Evolutionary conservation across 2,329 filamentous ascomycete species (phyloP).

Genomic region (Chaetomiaceae sp.): DNA sequence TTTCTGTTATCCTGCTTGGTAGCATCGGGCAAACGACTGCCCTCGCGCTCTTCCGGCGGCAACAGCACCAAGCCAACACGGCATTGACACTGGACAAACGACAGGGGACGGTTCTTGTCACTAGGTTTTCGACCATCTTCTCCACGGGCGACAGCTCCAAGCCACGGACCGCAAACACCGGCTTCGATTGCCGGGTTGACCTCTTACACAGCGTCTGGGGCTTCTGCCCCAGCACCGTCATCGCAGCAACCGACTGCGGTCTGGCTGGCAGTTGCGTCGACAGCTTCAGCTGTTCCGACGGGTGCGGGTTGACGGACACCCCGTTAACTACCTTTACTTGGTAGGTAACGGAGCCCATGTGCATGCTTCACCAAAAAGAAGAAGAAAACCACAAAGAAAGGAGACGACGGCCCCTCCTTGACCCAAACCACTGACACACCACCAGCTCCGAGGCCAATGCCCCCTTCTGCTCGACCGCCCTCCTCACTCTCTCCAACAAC

Average conservation of each 20-base stretch:
- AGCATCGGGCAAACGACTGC: neutral
- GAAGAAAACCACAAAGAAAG: too few relatives aligned
- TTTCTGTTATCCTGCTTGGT: neutral
- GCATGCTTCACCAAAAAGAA: too few relatives aligned
- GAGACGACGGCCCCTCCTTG: neutral
- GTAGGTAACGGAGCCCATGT: too few relatives aligned
- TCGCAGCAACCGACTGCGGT: slow-evolving; percentile 36
- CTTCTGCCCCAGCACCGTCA: slow-evolving; percentile 37
- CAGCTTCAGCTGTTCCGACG: slow-evolving; percentile 29
- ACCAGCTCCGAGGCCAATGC: slow-evolving; percentile 11
- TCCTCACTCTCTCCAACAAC: slow-evolving; percentile 33
- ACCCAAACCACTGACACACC: neutral
- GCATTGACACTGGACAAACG: slow-evolving; percentile 2
- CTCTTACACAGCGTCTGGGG: slow-evolving; percentile 36
- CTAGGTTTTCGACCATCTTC: slow-evolving; percentile 12
- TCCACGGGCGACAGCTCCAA: slow-evolving; percentile 30
- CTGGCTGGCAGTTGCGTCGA: slow-evolving; percentile 37
- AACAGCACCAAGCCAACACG: neutral
- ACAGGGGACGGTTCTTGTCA: slow-evolving; percentile 31
- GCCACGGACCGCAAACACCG: slow-evolving; percentile 32
- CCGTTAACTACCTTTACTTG: slow-evolving; percentile 36
- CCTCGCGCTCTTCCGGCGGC: neutral
- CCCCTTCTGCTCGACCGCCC: slow-evolving; percentile 34
- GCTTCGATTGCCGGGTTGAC: slow-evolving; percentile 38
- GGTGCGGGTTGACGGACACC: slow-evolving; percentile 31